phyloP scores from a whole-genome alignment of 2,329 filamentous ascomycete genomes.

The Aspergillus sergii region DNA sequence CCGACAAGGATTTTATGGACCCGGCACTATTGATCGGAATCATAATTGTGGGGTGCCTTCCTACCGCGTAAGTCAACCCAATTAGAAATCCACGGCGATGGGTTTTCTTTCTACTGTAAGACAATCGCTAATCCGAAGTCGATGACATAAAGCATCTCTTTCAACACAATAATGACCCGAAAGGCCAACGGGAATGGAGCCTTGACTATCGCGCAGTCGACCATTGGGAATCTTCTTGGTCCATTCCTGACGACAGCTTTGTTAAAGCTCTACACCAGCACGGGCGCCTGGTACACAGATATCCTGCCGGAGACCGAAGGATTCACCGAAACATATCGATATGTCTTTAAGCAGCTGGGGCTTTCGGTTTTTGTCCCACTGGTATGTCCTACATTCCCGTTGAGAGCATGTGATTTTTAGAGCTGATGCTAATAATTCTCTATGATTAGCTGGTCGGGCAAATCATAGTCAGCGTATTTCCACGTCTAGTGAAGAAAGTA shows the following conservation, averaged over 20 bases:
- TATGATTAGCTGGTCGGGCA: slow-evolving; percentile 53
- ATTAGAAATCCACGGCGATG: not conserved
- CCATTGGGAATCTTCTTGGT: slow-evolving; percentile 66
- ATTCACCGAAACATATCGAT: slow-evolving; percentile 53
- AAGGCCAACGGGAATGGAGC: slow-evolving; percentile 65
- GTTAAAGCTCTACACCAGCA: slow-evolving; percentile 63
- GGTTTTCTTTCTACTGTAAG: not conserved
- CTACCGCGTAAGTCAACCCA: slow-evolving; percentile 52
- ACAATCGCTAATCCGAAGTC: not conserved
- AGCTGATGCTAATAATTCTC: not conserved
- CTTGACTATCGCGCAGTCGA: slow-evolving; percentile 63
- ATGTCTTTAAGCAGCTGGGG: slow-evolving; percentile 65
- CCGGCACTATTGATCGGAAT: slow-evolving; percentile 64
- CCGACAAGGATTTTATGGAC: slow-evolving; percentile 55
- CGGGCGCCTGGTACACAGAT: slow-evolving; percentile 53
- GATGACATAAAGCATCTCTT: slow-evolving; percentile 51
- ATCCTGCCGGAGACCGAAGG: slow-evolving; percentile 52
- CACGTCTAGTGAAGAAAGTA: slow-evolving; percentile 52
- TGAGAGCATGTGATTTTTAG: not conserved
- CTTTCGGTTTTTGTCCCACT: slow-evolving; percentile 65
- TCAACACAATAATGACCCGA: slow-evolving; percentile 56
- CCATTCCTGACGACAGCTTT: slow-evolving; percentile 64
- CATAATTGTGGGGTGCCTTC: slow-evolving; percentile 62
- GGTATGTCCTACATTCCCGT: slow-evolving; percentile 10
- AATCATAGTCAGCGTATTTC: slow-evolving; percentile 53